phyloP scores from a whole-genome alignment of 23 red algal species.

The Gracilaria vermiculophylla region DNA sequence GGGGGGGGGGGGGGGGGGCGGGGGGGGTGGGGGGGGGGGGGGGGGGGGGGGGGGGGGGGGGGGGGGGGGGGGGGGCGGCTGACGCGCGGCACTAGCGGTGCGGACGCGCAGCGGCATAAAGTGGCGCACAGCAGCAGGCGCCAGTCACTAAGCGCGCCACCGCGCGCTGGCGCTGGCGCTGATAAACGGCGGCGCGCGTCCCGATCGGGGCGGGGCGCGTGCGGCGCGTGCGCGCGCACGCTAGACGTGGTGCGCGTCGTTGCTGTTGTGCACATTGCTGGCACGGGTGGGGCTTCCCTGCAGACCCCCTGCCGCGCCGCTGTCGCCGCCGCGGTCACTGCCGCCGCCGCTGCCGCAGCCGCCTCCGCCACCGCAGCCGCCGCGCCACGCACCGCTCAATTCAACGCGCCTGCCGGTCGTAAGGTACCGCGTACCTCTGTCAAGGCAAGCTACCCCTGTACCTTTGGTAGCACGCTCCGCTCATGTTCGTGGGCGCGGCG shows the following conservation, averaged over 20 bases:
- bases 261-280: not conserved
- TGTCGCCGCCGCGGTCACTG: no score
- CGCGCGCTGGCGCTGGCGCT: not conserved
- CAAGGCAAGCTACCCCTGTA: no score
- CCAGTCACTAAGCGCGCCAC: not conserved
- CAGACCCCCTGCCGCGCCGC: no score
- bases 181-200: not conserved
- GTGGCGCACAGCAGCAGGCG: not conserved
- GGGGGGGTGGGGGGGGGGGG: not conserved
- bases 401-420: no score
- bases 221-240: not conserved
- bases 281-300: no score
- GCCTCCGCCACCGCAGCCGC: no score
- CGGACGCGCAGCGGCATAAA: not conserved
- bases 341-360: no score
- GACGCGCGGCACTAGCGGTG: not conserved
- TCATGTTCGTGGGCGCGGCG: no score
- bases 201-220: slow-evolving; percentile 1
- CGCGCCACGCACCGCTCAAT: no score
- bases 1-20: not conserved
- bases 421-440: no score
- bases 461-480: no score
- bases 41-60: not conserved
- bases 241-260: not conserved
- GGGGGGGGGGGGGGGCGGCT: not conserved